Conservation (phyloP, 129 eudicot species). For the Deinandra increscens region DNA sequence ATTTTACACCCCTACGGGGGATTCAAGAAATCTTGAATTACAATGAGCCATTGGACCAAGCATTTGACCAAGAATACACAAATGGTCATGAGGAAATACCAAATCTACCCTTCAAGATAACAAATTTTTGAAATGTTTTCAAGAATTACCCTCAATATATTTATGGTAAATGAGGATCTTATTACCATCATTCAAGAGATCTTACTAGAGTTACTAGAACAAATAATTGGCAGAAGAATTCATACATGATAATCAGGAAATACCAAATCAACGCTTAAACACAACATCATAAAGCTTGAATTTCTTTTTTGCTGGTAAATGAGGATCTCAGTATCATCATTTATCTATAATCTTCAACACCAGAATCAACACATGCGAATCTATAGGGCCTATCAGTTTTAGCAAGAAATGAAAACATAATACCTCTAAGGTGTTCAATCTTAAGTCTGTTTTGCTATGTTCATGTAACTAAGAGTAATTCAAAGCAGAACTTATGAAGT, state of each 20-base stretch:
- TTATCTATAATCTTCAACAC: not conserved
- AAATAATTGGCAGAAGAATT: constrained; percentile 9
- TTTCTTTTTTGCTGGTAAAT: not conserved
- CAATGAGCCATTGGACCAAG: not conserved
- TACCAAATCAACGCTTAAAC: constrained; percentile 18
- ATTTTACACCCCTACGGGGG: not conserved
- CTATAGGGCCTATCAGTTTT: not conserved
- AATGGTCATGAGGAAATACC: constrained; percentile 7
- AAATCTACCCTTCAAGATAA: constrained; percentile 19
- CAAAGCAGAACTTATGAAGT: too few relatives aligned
- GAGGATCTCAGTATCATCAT: not conserved
- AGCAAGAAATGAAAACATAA: constrained; percentile 7
- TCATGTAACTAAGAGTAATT: not conserved
- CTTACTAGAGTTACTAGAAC: not conserved
- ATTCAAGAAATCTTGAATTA: constrained; percentile 9
- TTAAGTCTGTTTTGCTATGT: not conserved
- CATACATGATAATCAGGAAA: not conserved
- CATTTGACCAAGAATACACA: not conserved
- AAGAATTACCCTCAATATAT: constrained; percentile 1
- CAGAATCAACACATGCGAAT: not conserved
- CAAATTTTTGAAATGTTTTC: not conserved
- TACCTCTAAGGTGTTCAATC: not conserved
- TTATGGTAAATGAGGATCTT: not conserved
- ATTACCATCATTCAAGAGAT: not conserved
- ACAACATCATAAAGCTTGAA: constrained; percentile 8